Percentiles rank a stretch among this genome's conserved stretches.
phyloP scores from a whole-genome alignment of 257 asterid genomes.

The Solanum rostratum region DNA sequence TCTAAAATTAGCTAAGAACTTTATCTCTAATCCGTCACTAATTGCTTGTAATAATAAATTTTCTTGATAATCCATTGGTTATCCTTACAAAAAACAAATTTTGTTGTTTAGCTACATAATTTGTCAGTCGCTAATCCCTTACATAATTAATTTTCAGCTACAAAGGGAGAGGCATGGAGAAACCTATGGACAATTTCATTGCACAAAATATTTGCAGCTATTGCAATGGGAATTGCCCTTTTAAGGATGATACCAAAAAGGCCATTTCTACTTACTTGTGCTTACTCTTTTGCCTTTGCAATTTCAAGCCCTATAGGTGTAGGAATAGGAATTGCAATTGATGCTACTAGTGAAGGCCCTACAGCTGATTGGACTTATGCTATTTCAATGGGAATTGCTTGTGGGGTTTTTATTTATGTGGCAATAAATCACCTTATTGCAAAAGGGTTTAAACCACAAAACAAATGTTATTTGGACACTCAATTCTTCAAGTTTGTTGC shows the following conservation, averaged over 20 bases:
- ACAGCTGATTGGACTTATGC: slow-evolving; percentile 78
- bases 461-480: slow-evolving; percentile 33
- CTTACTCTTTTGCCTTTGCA: slow-evolving; percentile 71
- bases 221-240: slow-evolving; percentile 89
- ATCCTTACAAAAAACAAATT: neutral
- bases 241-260: slow-evolving; percentile 78
- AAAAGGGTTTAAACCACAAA: slow-evolving; percentile 57
- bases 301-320: slow-evolving; percentile 79
- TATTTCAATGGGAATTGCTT: slow-evolving; percentile 74
- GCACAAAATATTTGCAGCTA: slow-evolving; percentile 84
- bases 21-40: neutral
- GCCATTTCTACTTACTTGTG: slow-evolving; percentile 51
- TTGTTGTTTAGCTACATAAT: neutral
- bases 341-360: slow-evolving; percentile 59
- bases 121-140: neutral
- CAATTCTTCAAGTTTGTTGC: slow-evolving; percentile 65
- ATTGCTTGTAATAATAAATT: neutral
- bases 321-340: slow-evolving; percentile 81
- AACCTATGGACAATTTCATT: slow-evolving; percentile 75
- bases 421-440: slow-evolving; percentile 72
- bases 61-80: neutral
- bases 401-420: slow-evolving; percentile 68
- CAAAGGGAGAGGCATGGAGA: slow-evolving; percentile 72
- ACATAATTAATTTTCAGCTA: slow-evolving; percentile 19
- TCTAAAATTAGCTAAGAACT: neutral